These are phyloP conservation scores for Neurospora sp. DNA, from an alignment of 495 filamentous ascomycete genomes.

Conservation along the genomic window DNA sequence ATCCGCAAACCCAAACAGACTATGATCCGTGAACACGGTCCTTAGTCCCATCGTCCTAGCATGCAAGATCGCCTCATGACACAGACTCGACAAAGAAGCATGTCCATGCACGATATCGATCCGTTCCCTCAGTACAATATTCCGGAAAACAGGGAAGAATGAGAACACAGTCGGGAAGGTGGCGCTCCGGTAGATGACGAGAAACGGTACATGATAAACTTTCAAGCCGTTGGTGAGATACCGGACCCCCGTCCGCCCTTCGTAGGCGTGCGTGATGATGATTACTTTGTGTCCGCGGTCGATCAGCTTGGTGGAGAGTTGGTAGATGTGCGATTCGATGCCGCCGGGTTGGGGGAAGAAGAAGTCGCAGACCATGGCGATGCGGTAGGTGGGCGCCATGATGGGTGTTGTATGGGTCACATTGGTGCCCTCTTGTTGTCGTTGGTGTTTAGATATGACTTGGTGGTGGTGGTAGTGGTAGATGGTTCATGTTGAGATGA, in stretches of 20 bases:
- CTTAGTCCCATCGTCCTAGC: conserved; percentile 91
- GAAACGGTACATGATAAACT: conserved; percentile 93
- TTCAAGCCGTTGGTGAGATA: conserved; percentile 97
- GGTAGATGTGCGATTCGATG: conserved; percentile 96
- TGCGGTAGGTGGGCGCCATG: conserved; percentile 52
- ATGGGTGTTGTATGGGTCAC: conserved; percentile 6
- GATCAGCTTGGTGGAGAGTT: conserved; percentile 88
- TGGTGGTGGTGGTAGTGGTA: background rate
- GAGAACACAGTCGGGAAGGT: conserved; percentile 98
- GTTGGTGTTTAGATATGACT: background rate
- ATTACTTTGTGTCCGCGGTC: conserved; percentile 97
- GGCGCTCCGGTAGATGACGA: conserved; percentile 85
- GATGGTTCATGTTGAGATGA: background rate
- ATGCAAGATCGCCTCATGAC: conserved; percentile 91
- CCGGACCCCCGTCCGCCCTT: conserved; percentile 81
- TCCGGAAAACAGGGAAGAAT: conserved; percentile 93
- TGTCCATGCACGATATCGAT: conserved; percentile 98
- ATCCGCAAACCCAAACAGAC: conserved; percentile 95
- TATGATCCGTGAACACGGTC: conserved; percentile 96
- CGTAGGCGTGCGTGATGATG: conserved; percentile 94
- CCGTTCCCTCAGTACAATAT: conserved; percentile 83
- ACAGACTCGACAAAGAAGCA: conserved; percentile 80
- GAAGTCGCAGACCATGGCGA: conserved; percentile 94
- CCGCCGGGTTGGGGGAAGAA: conserved; percentile 97
- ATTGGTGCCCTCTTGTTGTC: background rate